Percentiles rank a stretch among this genome's conserved stretches.
phyloP scores from a whole-genome alignment of 2,329 filamentous ascomycete genomes.

The Clonostachys sp. region DNA sequence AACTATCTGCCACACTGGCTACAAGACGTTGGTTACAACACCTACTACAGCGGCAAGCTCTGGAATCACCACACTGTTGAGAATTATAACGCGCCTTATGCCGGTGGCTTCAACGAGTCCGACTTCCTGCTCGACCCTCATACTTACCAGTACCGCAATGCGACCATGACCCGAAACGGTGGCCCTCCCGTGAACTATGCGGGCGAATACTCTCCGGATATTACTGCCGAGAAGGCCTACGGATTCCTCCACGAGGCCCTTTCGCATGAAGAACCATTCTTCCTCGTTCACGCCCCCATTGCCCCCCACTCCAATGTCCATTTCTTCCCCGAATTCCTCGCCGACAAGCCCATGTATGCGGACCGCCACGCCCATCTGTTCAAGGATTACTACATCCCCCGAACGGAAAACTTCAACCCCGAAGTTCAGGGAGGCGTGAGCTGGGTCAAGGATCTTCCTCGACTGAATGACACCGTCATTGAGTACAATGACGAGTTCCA shows the following conservation, averaged over 20 bases:
- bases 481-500: conserved; percentile 31
- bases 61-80: conserved; percentile 42
- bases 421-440: conserved; percentile 27
- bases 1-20: conserved; percentile 45
- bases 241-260: conserved; percentile 48
- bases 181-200: conserved; percentile 47
- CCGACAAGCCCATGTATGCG: conserved; percentile 17
- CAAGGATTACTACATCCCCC: conserved; percentile 50
- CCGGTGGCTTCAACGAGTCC: conserved; percentile 52
- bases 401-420: conserved; percentile 64
- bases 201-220: conserved; percentile 47
- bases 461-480: conserved; percentile 19
- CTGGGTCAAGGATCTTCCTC: conserved; percentile 34
- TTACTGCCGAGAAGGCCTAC: conserved; percentile 43
- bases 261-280: conserved; percentile 41
- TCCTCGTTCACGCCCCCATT: conserved; percentile 46
- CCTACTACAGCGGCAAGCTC: conserved; percentile 50
- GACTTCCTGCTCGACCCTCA: conserved; percentile 58
- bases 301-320: conserved; percentile 24
- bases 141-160: conserved; percentile 65
- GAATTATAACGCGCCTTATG: conserved; percentile 46
- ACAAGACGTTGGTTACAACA: conserved; percentile 43
- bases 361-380: conserved; percentile 58
- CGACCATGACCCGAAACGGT: conserved; percentile 57
- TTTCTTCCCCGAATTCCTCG: conserved; percentile 1